Evolutionary conservation across 139 green algal species (phyloP), one percentile per base, ranked within the genome.

Genomic region (Tetradesmus obliquus): DNA sequence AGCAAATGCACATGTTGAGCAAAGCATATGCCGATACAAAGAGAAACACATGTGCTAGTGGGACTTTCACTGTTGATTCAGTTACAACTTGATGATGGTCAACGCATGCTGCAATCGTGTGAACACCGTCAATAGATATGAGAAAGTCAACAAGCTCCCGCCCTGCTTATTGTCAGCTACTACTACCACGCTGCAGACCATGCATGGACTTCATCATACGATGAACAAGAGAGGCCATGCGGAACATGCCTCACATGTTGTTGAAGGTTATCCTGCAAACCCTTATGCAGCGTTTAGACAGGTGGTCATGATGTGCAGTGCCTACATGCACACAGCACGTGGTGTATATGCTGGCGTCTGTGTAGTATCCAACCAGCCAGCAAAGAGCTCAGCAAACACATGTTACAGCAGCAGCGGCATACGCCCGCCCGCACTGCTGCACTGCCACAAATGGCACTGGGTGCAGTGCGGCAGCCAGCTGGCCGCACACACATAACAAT

Each of bases 201-300:
- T 5, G 66, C 15, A 76, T 76, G 15, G 8, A 76, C 66, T 76
- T 76, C 66, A 76, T 76, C 66, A 24, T 76, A 76, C 66, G 17
- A 76, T 24, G 66, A 76, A 76, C 5, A 13, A 76, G 66, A 76
- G 24, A 76, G 17, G 66, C 66, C 66, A 76, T 76, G 66, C 17
- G 66, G 17, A 76, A 76, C 66, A 76, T 76, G 66, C 66, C 66
- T 76, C 17, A 76, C 66, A 24, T 9, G 12, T 76, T 24, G 66
- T 76, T 76, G 66, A 76, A 76, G 60, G 66, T 76, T 7, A 76
- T 76, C 66, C 66, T 76, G 66, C 66, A 76, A 76, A 76, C 66
- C 66, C 66, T 76, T 76, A 24, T 76, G 66, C 66, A 76, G 66
- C 66, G 17, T 76, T 24, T 24, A 76, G 3, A 24, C 66, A 76